Evolutionary conservation across 2,329 filamentous ascomycete species (phyloP).

Genomic region (Calonectria multiphialidica): DNA sequence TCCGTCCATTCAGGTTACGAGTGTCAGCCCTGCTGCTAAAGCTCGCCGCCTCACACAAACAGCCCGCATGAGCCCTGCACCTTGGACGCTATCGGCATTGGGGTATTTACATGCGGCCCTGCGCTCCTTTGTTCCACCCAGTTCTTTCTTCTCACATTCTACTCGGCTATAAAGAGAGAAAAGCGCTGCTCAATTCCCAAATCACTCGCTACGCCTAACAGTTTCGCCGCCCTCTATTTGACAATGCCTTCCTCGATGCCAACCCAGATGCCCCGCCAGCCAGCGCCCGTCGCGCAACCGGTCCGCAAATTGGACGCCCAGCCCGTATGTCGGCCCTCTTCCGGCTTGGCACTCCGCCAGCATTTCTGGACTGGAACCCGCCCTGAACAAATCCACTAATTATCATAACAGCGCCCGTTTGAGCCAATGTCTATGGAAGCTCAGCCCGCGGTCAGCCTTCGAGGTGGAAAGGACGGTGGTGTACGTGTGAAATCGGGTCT

Average conservation of each 20-base stretch:
- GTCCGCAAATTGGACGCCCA: conserved; percentile 46
- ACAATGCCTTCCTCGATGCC: conserved; percentile 32
- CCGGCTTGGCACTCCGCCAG: conserved; percentile 15
- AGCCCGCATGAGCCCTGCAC: conserved; percentile 16
- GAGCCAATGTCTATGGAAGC: conserved; percentile 50
- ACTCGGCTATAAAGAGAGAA: background rate
- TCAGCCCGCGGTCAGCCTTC: conserved; percentile 42
- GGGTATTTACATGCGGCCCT: conserved; percentile 13
- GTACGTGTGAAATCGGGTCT: conserved; percentile 40
- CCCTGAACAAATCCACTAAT: background rate
- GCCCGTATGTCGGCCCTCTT: conserved; percentile 46
- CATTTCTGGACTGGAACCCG: background rate
- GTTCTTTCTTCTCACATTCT: conserved; percentile 9
- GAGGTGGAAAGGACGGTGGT: conserved; percentile 51
- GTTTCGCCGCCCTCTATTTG: background rate
- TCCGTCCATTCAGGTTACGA: conserved; percentile 9
- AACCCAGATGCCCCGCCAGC: conserved; percentile 49
- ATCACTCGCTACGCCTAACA: background rate
- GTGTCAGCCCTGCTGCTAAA: conserved; percentile 7
- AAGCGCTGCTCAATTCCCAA: background rate
- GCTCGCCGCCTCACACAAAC: conserved; percentile 2
- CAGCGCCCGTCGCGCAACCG: conserved; percentile 45
- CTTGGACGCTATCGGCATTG: conserved; percentile 1
- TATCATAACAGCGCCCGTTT: conserved; percentile 43
- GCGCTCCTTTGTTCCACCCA: conserved; percentile 3